Evolutionary conservation across 306 rosid genomes (phyloP).

Genomic region (Carpinus viminea): DNA sequence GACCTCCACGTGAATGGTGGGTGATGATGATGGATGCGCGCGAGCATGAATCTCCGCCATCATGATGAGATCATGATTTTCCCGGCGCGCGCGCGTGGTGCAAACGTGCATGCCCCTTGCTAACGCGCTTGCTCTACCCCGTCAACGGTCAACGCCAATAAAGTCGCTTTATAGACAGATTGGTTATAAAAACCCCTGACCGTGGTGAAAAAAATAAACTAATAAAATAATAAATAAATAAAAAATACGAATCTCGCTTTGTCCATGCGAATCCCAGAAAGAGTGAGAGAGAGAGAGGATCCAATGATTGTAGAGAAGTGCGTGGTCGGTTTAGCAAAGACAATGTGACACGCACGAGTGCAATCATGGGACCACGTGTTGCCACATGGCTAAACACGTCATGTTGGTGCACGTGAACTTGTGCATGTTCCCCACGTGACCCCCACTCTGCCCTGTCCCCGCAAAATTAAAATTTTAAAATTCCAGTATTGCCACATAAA

Average conservation of each 20-base stretch:
- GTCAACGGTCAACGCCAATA: slow-evolving; percentile 62
- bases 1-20: background rate
- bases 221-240: no score
- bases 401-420: slow-evolving; percentile 50
- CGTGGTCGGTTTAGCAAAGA: slow-evolving; percentile 48
- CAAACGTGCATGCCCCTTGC: slow-evolving; percentile 7
- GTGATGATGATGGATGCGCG: background rate
- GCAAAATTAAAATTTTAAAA: background rate
- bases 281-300: slow-evolving; percentile 22
- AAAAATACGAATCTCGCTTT: background rate
- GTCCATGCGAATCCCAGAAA: background rate
- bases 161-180: slow-evolving; percentile 37
- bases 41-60: background rate
- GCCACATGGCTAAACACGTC: slow-evolving; percentile 38
- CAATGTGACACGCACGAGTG: slow-evolving; percentile 75
- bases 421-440: slow-evolving; percentile 54
- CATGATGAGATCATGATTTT: slow-evolving; percentile 51
- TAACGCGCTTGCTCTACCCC: no score
- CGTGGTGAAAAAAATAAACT: slow-evolving; percentile 26
- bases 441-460: slow-evolving; percentile 19
- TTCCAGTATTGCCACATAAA: no score
- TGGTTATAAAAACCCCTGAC: background rate
- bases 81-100: slow-evolving; percentile 6
- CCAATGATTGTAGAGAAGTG: slow-evolving; percentile 61
- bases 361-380: slow-evolving; percentile 65